Evolutionary conservation across 345 rosid species (phyloP).

Genomic region (Raphanus sativus): DNA sequence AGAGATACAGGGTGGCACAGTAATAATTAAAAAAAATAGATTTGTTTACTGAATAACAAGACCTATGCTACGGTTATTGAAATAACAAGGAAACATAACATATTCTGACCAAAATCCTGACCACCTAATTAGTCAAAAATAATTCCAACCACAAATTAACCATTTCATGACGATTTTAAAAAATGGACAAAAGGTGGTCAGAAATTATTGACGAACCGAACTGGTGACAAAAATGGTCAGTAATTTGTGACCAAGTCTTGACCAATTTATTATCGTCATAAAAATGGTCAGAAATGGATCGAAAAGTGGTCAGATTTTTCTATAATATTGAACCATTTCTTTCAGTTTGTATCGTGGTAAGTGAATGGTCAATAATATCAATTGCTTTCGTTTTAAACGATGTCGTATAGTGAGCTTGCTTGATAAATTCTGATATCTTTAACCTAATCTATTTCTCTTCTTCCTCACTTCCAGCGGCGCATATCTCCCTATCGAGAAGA

Average conservation of each 20-base stretch:
- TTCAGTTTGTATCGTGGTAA: background rate
- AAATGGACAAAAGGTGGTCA: no score
- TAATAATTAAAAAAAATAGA: background rate
- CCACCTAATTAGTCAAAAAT: no score
- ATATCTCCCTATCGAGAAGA: background rate
- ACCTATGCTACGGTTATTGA: slow-evolving; percentile 19
- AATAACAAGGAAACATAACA: background rate
- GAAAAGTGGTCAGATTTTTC: background rate
- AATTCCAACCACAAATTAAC: no score
- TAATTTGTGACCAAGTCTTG: background rate
- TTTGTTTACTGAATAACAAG: slow-evolving; percentile 9
- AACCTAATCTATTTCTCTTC: background rate
- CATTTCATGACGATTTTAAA: no score
- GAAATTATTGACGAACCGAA: no score
- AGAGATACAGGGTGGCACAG: slow-evolving; percentile 16
- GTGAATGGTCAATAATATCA: background rate
- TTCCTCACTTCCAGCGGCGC: background rate
- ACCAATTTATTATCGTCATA: background rate
- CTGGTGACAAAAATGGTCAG: no score
- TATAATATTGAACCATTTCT: background rate
- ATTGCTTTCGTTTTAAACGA: background rate
- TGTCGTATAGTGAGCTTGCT: background rate
- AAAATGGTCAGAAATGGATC: background rate
- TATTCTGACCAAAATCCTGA: no score
- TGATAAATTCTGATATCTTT: background rate